phyloP scores from a whole-genome alignment of 2,329 filamentous ascomycete genomes.

The Clonostachys rosea region DNA sequence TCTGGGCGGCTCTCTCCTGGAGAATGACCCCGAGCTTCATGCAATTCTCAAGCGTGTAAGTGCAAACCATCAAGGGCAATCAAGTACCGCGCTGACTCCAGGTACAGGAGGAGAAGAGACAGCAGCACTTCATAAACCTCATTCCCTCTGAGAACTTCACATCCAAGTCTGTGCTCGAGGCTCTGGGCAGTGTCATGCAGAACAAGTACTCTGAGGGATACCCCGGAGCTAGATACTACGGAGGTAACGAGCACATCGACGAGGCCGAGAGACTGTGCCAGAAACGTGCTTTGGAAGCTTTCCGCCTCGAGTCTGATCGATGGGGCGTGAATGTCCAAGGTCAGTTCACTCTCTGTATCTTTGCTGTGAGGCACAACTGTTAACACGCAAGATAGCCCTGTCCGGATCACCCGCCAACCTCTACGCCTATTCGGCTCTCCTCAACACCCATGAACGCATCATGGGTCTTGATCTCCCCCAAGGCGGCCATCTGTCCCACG shows the following conservation, averaged over 20 bases:
- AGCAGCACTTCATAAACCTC: constrained; percentile 95
- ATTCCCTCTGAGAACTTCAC: constrained; percentile 93
- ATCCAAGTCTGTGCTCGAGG: constrained; percentile 82
- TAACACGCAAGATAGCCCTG: constrained; percentile 46
- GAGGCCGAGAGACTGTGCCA: constrained; percentile 83
- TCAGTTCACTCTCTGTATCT: constrained; percentile 27
- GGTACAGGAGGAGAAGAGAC: constrained; percentile 77
- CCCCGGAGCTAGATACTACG: constrained; percentile 90
- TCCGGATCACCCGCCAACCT: constrained; percentile 69
- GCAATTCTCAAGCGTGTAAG: constrained; percentile 4
- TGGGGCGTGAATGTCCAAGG: constrained; percentile 97
- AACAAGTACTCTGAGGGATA: constrained; percentile 99
- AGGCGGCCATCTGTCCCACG: constrained; percentile 89
- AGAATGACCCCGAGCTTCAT: constrained; percentile 3
- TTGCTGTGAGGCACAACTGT: not conserved
- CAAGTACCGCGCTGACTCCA: not conserved
- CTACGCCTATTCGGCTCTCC: constrained; percentile 89
- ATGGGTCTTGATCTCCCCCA: constrained; percentile 96
- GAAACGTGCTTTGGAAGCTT: constrained; percentile 78
- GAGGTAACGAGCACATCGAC: constrained; percentile 92
- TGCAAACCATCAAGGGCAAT: not conserved
- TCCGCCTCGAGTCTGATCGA: constrained; percentile 73
- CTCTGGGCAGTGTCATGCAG: constrained; percentile 86
- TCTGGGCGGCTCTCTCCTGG: not conserved
- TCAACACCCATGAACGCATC: constrained; percentile 84